These are phyloP conservation scores for Oleoguttula mirabilis DNA, from an alignment of 495 filamentous ascomycete genomes.

Conservation along the genomic window DNA sequence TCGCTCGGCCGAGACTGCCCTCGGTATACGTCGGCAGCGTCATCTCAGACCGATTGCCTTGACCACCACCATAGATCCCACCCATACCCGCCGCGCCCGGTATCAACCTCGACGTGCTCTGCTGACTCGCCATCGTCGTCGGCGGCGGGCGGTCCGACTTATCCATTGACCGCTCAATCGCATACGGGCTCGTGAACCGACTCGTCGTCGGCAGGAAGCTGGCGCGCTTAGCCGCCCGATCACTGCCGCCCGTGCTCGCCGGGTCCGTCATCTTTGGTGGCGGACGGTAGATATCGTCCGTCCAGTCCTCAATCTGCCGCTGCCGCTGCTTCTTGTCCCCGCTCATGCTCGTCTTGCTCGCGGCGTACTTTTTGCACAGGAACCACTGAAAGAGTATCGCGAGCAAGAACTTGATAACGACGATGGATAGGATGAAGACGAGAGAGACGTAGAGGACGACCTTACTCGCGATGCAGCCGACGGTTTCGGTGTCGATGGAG, in stretches of 20 bases:
- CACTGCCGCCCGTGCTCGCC: constrained; percentile 45
- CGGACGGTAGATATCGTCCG: constrained; percentile 89
- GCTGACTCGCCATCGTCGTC: constrained; percentile 95
- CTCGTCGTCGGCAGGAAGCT: constrained; percentile 82
- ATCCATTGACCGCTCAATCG: constrained; percentile 45
- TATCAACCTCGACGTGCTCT: constrained; percentile 60
- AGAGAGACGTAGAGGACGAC: constrained; percentile 94
- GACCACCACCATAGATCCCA: background rate
- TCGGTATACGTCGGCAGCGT: constrained; percentile 40
- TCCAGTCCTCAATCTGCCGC: constrained; percentile 96
- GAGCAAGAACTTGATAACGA: constrained; percentile 75
- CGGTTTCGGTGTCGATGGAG: constrained; percentile 86
- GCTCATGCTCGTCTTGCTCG: constrained; percentile 56
- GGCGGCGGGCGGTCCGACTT: constrained; percentile 42
- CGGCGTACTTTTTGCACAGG: constrained; percentile 66
- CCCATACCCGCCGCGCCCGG: constrained; percentile 49
- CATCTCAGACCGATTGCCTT: constrained; percentile 51
- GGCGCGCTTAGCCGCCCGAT: constrained; percentile 65
- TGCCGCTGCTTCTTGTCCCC: constrained; percentile 67
- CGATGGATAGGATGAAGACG: constrained; percentile 84
- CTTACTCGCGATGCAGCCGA: constrained; percentile 94
- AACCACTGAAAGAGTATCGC: constrained; percentile 95
- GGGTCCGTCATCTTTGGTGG: constrained; percentile 67
- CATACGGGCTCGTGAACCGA: constrained; percentile 89
- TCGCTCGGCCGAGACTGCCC: constrained; percentile 15